Percentiles rank a stretch among this genome's conserved stretches.
Evolutionary conservation across 1,284 basidiomycete genomes (phyloP).

Genomic region (Ustilago cynodontis): DNA sequence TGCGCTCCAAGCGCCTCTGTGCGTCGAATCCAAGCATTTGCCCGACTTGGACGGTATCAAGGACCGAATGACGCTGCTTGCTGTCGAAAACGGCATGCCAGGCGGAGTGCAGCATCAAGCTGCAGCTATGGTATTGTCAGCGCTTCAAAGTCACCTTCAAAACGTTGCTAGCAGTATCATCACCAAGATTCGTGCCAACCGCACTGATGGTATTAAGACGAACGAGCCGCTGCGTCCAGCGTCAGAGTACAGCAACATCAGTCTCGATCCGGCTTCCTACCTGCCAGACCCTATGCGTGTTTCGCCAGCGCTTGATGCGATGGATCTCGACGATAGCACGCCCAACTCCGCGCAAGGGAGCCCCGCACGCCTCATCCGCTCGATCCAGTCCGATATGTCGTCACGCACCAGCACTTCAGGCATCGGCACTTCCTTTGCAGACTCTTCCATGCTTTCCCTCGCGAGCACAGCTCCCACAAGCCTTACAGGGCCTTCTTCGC

Average conservation of each 20-base stretch:
- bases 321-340: conserved; percentile 42
- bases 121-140: conserved; percentile 67
- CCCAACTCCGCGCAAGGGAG: conserved; percentile 35
- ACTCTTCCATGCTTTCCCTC: conserved; percentile 58
- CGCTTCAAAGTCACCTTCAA: conserved; percentile 68
- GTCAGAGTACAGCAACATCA: conserved; percentile 23
- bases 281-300: conserved; percentile 14
- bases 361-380: conserved; percentile 35
- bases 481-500: conserved; percentile 40
- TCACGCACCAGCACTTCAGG: conserved; percentile 51
- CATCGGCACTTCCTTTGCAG: conserved; percentile 48
- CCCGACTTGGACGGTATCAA: conserved; percentile 70
- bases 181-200: conserved; percentile 61
- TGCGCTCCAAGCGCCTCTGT: conserved; percentile 62
- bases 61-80: conserved; percentile 71
- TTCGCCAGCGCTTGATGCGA: conserved; percentile 34
- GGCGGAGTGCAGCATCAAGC: conserved; percentile 69
- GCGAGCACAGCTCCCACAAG: conserved; percentile 59
- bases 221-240: conserved; percentile 42
- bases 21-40: conserved; percentile 69
- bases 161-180: conserved; percentile 64
- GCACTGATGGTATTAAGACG: conserved; percentile 55
- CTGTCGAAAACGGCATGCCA: conserved; percentile 69
- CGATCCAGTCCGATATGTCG: conserved; percentile 47
- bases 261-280: conserved; percentile 27